Base-by-base conservation (phyloP, 495 filamentous ascomycete genomes). In the Recurvomyces mirabilis region DNA sequence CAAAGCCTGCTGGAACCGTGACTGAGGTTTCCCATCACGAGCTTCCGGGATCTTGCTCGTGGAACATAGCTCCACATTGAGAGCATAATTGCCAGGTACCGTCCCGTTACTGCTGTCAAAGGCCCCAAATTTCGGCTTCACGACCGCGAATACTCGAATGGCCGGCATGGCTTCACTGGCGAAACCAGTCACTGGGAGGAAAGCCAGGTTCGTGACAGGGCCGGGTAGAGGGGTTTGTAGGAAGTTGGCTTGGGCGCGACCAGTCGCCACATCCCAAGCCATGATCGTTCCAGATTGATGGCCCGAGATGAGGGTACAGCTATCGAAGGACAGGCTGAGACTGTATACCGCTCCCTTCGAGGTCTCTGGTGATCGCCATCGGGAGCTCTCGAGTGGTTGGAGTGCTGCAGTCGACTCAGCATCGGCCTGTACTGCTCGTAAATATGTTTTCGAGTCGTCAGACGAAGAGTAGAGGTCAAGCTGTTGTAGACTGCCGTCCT, bases 381-480 rank as follows among this genome's bases (percentile, higher is more conserved):
- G 72, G 9, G 38, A 38, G 65, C 68, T 39, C 72, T 67, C 11
- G 30, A 49, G 38, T 11, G 53, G 52, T 30, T 60, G 54, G 14
- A 60, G 35, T n/a, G 61, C 54, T 2, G 33, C 42, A 15, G 50
- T 28, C 9, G 55, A 43, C 1, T 40, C 35, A 9, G 47, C 33
- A 1, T 38, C 17, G 14, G 57, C 57, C 30, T 54, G 53, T 0
- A 61, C 41, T 19, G 32, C 48, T 18, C 39, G 51, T 4, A 35
- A n/a, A 33, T 22, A 30, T 43, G 29, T 23, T 26, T 35, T 42
- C 38, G 12, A 9, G 49, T 51, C 11, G n/a, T n/a, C n/a, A n/a
- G n/a, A n/a, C n/a, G n/a, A n/a, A n/a, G n/a, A n/a, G 72, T 83
- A 84, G 49, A 95, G 75, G 52, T 88, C 79, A 22, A 91, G 62